These are phyloP conservation scores for Polyplosphaeria fusca DNA, from an alignment of 495 filamentous ascomycete species.

Conservation along the genomic window DNA sequence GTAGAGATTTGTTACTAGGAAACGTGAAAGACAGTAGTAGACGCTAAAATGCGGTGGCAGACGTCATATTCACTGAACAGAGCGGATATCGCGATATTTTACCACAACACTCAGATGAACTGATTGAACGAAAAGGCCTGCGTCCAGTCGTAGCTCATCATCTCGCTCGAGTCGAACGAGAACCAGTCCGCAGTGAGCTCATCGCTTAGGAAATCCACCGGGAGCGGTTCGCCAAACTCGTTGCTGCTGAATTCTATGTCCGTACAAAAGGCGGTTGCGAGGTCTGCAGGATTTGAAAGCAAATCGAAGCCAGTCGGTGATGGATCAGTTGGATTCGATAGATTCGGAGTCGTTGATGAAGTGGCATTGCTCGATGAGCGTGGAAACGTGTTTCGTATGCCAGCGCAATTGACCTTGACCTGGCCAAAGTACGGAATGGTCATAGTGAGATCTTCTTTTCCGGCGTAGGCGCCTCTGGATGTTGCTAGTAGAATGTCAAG, in stretches of 20 bases:
- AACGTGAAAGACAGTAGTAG: neutral
- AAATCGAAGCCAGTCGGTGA: too few species aligned
- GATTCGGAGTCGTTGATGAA: neutral
- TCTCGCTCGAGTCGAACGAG: neutral
- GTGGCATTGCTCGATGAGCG: neutral
- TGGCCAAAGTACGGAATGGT: neutral
- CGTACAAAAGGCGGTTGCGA: neutral
- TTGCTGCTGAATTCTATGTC: neutral
- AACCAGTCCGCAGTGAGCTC: neutral
- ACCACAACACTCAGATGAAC: neutral
- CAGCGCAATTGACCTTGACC: neutral
- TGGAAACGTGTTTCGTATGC: neutral
- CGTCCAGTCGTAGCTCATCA: neutral
- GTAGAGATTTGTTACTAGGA: neutral
- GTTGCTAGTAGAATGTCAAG: neutral
- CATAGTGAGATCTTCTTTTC: neutral
- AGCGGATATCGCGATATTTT: too few species aligned
- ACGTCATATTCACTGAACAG: too few species aligned
- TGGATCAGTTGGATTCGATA: neutral
- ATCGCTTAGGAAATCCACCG: neutral
- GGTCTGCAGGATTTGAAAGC: too few species aligned
- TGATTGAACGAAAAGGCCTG: neutral
- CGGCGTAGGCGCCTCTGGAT: neutral
- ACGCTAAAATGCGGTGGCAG: too few species aligned
- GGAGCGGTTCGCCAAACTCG: neutral